Base-by-base conservation (phyloP, 805 yeast species). In the Yarrowia sp. region DNA sequence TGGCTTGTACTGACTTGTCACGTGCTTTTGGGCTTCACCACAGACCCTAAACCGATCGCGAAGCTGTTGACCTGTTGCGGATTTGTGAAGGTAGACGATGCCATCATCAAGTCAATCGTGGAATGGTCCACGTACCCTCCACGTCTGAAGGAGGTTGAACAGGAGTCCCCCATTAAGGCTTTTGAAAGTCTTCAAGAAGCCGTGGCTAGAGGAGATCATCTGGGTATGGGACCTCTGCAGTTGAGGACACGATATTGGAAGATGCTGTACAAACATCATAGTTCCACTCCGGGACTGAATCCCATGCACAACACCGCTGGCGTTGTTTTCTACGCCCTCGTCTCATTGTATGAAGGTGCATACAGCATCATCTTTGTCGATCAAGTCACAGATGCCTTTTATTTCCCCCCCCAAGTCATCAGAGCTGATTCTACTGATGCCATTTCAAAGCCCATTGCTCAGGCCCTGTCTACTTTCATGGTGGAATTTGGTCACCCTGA, bases 51-150 rank as follows among this genome's bases (percentile, higher is more conserved):
- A n/a, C 19, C 32, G 22, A 56, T 56, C 7, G 42, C 50, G 0
- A 26, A 43, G 10, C 42, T 56, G 16, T 8, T 56, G 49, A 14
- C 15, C 15, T 56, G n/a, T n/a, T 56, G 64, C 10, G 64, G 64
- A 3, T 56, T 56, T 22, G 16, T n/a, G 5, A n/a, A 11, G 10
- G 36, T 56, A 1, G 8, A 5, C 15, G n/a, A 42, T 22, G 11
- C 26, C n/a, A 22, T 43, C 15, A n/a, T 56, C 22, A 12, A 32
- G 49, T 42, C 49, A 5, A 56, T 56, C n/a, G 64, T 56, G 12
- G 64, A 56, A 9, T 56, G 64, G 64, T 42, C 49, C 4, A 56
- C 49, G 3, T 56, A 56, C 11, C 64, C 64, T 2, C 5, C 64
- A 3, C 48, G 64, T 10, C 64, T 56, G 1, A 8, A 3, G 0